phyloP scores from a whole-genome alignment of 129 eudicot genomes.

The Flaveria sonorensis region DNA sequence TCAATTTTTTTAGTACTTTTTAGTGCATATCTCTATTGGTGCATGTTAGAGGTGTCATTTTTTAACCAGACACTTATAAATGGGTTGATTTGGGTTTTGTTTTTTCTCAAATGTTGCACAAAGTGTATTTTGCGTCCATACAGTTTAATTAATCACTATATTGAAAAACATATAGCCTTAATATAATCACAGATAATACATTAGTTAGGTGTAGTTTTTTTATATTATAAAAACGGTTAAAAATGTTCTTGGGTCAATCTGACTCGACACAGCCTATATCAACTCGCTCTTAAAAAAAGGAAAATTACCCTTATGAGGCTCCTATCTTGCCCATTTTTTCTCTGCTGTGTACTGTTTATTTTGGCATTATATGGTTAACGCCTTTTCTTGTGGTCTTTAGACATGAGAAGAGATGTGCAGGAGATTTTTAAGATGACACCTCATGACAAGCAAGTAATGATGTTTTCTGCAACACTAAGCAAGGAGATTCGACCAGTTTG shows the following conservation, averaged over 20 bases:
- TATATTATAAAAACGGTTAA: not conserved
- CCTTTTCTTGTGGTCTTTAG: constrained; percentile 39
- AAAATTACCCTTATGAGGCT: not conserved
- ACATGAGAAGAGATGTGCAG: constrained; percentile 96
- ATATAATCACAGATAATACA: not conserved
- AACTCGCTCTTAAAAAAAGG: not conserved
- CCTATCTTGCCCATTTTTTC: not conserved
- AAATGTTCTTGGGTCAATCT: not conserved
- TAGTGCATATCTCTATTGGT: not conserved
- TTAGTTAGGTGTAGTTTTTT: not conserved
- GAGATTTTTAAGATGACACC: constrained; percentile 96
- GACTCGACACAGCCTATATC: not conserved
- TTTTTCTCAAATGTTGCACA: not conserved
- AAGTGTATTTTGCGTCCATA: not conserved
- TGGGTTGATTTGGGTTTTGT: not conserved
- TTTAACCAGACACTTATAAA: not conserved
- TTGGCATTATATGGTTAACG: not conserved
- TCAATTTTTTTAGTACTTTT: not conserved
- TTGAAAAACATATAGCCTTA: not conserved
- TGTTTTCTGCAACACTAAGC: constrained; percentile 97
- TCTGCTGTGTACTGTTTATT: not conserved
- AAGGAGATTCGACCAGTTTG: constrained; percentile 98
- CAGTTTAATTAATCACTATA: not conserved
- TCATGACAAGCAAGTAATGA: constrained; percentile 98
- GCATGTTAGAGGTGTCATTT: not conserved